These are phyloP conservation scores for Mycena indigotica DNA, from an alignment of 768 basidiomycete genomes.

Conservation along the genomic window DNA sequence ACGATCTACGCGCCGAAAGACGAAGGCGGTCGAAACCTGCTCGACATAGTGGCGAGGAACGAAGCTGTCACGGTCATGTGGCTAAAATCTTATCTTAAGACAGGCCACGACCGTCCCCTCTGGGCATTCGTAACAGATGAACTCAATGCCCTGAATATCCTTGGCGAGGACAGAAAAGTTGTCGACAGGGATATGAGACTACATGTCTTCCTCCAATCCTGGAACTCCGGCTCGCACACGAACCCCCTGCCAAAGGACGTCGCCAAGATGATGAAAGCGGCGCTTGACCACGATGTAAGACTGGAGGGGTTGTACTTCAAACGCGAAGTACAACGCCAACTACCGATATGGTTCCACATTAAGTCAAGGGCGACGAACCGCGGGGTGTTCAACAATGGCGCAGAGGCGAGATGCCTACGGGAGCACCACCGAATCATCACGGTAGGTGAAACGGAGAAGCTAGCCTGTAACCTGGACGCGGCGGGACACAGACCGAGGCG, in stretches of 20 bases:
- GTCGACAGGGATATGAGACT: neutral
- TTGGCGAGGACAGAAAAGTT: neutral
- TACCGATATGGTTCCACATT: neutral
- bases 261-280: neutral
- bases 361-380: neutral
- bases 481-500: neutral
- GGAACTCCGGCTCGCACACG: neutral
- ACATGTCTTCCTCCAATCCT: slow-evolving; percentile 3
- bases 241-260: neutral
- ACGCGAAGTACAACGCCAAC: neutral
- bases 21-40: slow-evolving; percentile 9
- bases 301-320: neutral
- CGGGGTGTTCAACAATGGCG: neutral
- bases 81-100: slow-evolving; percentile 8
- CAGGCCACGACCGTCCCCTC: neutral
- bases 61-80: slow-evolving; percentile 20
- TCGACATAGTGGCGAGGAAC: slow-evolving; percentile 13
- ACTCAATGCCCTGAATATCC: neutral
- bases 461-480: neutral
- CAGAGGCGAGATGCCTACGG: neutral
- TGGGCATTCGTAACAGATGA: slow-evolving; percentile 10
- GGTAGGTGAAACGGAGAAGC: slow-evolving; percentile 1
- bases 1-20: slow-evolving; percentile 8
- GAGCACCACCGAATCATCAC: neutral
- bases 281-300: neutral